Evolutionary conservation across 2,329 filamentous ascomycete species (phyloP).

Genomic region (Diatrype stigma): DNA sequence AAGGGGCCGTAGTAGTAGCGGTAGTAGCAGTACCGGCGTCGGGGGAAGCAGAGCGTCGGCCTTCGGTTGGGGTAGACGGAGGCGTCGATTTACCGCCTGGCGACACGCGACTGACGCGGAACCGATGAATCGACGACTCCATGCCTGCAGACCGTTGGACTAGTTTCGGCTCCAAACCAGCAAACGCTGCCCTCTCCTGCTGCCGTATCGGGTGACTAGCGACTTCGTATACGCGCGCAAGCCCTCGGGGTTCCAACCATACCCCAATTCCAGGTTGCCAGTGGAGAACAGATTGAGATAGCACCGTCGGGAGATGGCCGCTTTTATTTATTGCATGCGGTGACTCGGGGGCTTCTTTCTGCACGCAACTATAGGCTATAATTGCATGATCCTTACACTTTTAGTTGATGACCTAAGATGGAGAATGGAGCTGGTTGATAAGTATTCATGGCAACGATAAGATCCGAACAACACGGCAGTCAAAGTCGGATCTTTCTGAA

Average conservation of each 20-base stretch:
- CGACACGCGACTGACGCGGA: slow-evolving; percentile 20
- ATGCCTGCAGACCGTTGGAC: slow-evolving; percentile 4
- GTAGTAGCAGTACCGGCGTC: slow-evolving; percentile 9
- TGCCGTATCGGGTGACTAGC: neutral
- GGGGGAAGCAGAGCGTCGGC: slow-evolving; percentile 18
- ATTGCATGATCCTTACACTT: no score
- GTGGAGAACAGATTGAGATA: no score
- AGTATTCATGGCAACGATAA: neutral
- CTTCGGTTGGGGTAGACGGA: slow-evolving; percentile 8
- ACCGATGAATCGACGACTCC: slow-evolving; percentile 22
- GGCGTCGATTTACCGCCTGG: slow-evolving; percentile 1
- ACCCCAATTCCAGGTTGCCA: no score
- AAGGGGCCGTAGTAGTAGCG: slow-evolving; percentile 24
- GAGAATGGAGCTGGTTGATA: neutral
- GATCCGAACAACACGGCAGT: neutral
- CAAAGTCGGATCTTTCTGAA: neutral
- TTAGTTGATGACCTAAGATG: no score
- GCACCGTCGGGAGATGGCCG: no score
- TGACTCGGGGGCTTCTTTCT: no score
- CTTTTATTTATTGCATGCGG: no score
- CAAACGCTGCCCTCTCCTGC: neutral
- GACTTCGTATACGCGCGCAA: no score
- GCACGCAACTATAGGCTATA: no score
- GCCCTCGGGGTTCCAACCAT: no score
- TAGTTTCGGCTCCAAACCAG: neutral